A percentile compares a stretch with the other conserved stretches of the same genome.
Conservation (phyloP, 306 rosid species). For the Inga leiocalycina region DNA sequence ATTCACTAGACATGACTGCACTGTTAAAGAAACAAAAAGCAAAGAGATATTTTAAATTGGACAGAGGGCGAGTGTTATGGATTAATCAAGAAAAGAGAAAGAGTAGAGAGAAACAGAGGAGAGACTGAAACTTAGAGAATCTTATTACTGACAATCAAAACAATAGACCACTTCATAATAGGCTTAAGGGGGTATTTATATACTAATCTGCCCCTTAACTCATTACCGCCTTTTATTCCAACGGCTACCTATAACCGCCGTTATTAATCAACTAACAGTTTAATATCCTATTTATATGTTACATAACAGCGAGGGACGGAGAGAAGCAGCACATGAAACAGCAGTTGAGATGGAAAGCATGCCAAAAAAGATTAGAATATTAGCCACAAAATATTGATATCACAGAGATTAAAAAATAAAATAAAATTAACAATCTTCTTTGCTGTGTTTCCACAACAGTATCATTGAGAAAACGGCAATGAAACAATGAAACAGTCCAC, state of each 20-base stretch:
- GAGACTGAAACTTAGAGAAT: too few relatives aligned
- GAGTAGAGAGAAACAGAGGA: too few relatives aligned
- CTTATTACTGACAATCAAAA: too few relatives aligned
- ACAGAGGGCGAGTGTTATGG: background rate
- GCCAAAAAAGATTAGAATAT: constrained; percentile 3
- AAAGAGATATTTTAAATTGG: constrained; percentile 3
- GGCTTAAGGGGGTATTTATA: too few relatives aligned
- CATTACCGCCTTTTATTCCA: too few relatives aligned
- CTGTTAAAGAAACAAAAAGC: constrained; percentile 47
- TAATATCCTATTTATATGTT: too few relatives aligned
- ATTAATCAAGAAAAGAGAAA: too few relatives aligned
- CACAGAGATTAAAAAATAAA: constrained; percentile 1
- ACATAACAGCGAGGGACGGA: background rate
- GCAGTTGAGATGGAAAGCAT: constrained; percentile 25
- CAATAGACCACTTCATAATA: too few relatives aligned
- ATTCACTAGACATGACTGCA: constrained; percentile 47
- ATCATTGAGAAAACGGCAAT: background rate
- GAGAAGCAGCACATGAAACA: constrained; percentile 11
- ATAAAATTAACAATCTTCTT: background rate
- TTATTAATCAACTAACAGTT: too few relatives aligned
- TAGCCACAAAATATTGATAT: background rate
- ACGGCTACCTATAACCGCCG: too few relatives aligned
- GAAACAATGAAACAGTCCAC: background rate
- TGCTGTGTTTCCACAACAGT: constrained; percentile 2
- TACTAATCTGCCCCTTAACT: too few relatives aligned